Evolutionary conservation across 2,329 filamentous ascomycete species (phyloP).

Genomic region (Ophiocordyceps camponoti-rufipedis): DNA sequence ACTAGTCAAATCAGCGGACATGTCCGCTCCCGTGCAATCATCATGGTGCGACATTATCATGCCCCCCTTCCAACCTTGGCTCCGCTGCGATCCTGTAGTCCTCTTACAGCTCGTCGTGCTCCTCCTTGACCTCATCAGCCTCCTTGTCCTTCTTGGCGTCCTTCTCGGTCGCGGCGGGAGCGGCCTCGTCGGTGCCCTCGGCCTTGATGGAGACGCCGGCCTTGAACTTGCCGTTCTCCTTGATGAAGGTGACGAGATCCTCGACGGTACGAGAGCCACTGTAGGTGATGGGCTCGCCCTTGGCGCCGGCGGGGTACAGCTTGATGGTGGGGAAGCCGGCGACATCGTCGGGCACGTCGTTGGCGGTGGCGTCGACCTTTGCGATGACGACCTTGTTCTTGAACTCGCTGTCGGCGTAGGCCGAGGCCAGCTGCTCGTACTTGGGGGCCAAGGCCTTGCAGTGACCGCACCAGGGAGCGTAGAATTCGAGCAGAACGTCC

Average conservation of each 20-base stretch:
- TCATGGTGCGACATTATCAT: slow-evolving; percentile 12
- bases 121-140: slow-evolving; percentile 15
- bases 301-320: slow-evolving; percentile 81
- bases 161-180: slow-evolving; percentile 31
- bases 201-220: slow-evolving; percentile 44
- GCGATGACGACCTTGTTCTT: slow-evolving; percentile 78
- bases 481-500: slow-evolving; percentile 96
- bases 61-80: neutral
- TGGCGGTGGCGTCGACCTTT: slow-evolving; percentile 92
- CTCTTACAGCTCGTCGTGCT: slow-evolving; percentile 60
- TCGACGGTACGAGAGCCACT: slow-evolving; percentile 73
- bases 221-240: slow-evolving; percentile 86
- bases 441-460: slow-evolving; percentile 96
- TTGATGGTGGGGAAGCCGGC: slow-evolving; percentile 99
- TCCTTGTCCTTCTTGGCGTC: slow-evolving; percentile 15
- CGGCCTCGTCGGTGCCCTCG: slow-evolving; percentile 35
- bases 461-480: slow-evolving; percentile 98
- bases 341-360: slow-evolving; percentile 94
- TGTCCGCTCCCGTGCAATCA: slow-evolving; percentile 12
- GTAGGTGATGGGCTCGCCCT: slow-evolving; percentile 75
- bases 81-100: neutral
- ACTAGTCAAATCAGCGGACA: slow-evolving; percentile 7
- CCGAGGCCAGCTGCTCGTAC: slow-evolving; percentile 77
- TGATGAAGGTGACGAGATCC: slow-evolving; percentile 81
- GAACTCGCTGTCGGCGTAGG: slow-evolving; percentile 62